Evolutionary conservation across 176 grass and related monocot genomes (phyloP).

Genomic region (Guadua angustifolia): DNA sequence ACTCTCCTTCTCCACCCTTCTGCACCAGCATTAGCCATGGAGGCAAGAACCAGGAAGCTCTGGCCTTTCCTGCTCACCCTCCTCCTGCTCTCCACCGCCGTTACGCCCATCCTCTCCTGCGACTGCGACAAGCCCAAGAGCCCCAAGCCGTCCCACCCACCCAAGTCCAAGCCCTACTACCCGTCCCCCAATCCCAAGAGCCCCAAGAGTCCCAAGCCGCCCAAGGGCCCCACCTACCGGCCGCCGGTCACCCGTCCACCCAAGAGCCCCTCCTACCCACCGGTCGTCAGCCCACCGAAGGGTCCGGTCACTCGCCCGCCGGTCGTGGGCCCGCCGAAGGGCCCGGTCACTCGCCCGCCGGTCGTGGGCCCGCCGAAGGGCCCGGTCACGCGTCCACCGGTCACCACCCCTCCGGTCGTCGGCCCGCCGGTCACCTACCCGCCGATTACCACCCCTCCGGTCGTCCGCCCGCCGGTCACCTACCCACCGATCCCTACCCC

Average conservation of each 20-base stretch:
- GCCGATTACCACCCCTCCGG: too few species aligned
- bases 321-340: neutral
- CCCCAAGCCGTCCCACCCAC: constrained; percentile 48
- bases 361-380: constrained; percentile 25
- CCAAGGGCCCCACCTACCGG: constrained; percentile 37
- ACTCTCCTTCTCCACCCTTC: neutral
- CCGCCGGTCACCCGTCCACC: constrained; percentile 13
- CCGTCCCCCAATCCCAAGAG: constrained; percentile 32
- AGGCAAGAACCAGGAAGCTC: constrained; percentile 47
- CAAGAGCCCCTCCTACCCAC: constrained; percentile 31
- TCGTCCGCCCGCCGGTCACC: too few species aligned
- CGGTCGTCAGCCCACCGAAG: constrained; percentile 49
- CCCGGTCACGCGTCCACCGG: neutral
- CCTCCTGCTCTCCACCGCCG: constrained; percentile 64
- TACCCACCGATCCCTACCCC: neutral
- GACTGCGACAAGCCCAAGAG: constrained; percentile 55
- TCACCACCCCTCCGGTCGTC: too few species aligned
- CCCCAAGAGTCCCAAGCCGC: constrained; percentile 39
- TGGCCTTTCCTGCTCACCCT: constrained; percentile 59
- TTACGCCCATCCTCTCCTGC: constrained; percentile 55
- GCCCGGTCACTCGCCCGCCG: neutral
- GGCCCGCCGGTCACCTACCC: too few species aligned
- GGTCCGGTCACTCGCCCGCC: constrained; percentile 24
- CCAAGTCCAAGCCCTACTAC: constrained; percentile 57
- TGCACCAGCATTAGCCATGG: constrained; percentile 50